A percentile compares a stretch with the other conserved stretches of the same genome.
Evolutionary conservation across 495 filamentous ascomycete genomes (phyloP).

Genomic region (Ramalina peruviana): DNA sequence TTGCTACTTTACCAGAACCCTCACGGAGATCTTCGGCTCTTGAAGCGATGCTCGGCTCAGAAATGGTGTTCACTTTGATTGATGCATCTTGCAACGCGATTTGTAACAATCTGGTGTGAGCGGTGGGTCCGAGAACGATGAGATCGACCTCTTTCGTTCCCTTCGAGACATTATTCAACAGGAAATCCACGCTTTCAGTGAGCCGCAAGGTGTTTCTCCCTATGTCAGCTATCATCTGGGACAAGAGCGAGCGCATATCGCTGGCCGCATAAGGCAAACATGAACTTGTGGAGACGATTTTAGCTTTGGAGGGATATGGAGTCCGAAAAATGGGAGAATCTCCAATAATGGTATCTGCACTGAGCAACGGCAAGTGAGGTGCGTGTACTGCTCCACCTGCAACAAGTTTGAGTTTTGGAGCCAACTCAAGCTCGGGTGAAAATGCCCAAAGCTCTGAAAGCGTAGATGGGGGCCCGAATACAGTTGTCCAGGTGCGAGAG

Average conservation of each 20-base stretch:
- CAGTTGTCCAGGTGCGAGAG: constrained; percentile 5
- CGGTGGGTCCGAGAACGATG: constrained; percentile 7
- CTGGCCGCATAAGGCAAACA: constrained; percentile 1
- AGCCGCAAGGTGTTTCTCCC: constrained; percentile 4
- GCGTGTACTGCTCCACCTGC: constrained; percentile 7
- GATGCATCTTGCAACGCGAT: constrained; percentile 2
- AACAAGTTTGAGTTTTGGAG: constrained; percentile 6
- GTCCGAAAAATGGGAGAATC: constrained; percentile 3
- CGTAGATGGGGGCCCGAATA: constrained; percentile 9
- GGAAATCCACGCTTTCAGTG: constrained; percentile 4
- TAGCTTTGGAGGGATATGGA: not conserved
- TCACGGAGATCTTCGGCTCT: not conserved
- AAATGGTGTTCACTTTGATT: constrained; percentile 1
- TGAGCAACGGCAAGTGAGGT: constrained; percentile 4
- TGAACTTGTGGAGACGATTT: constrained; percentile 5
- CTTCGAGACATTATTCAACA: constrained; percentile 1
- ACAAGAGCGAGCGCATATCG: constrained; percentile 5
- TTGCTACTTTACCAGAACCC: constrained; percentile 22
- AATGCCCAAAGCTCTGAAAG: constrained; percentile 3
- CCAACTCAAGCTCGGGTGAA: not conserved
- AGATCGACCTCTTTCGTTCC: not conserved
- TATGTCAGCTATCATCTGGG: constrained; percentile 7
- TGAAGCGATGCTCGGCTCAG: not conserved
- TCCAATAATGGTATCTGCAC: constrained; percentile 6
- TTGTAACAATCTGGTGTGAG: constrained; percentile 6